Evolutionary conservation across 2,329 filamentous ascomycete species (phyloP).

Genomic region (Macrophomina pseudophaseolina): DNA sequence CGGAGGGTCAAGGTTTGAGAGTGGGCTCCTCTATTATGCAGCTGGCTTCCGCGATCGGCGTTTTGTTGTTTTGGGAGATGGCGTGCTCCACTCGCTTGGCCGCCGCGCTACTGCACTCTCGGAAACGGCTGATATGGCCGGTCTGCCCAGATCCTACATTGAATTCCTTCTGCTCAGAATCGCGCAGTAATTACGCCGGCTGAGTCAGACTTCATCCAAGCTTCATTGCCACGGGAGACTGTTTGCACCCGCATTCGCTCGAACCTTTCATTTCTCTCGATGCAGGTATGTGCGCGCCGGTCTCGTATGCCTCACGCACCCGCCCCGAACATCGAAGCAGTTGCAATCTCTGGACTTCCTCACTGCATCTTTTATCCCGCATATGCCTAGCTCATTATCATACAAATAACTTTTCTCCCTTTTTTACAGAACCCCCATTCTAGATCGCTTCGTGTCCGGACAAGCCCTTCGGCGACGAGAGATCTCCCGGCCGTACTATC

Average conservation of each 20-base stretch:
- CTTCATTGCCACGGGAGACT: no score
- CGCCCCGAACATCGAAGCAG: no score
- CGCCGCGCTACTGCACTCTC: background rate
- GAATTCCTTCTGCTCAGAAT: no score
- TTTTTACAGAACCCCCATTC: background rate
- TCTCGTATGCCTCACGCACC: no score
- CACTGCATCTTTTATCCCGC: background rate
- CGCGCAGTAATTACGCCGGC: no score
- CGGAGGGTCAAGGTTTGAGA: slow-evolving; percentile 9
- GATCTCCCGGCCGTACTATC: background rate
- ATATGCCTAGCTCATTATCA: slow-evolving; percentile 13
- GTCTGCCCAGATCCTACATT: background rate
- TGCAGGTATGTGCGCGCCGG: no score
- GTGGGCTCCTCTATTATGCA: slow-evolving; percentile 15
- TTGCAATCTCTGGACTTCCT: no score
- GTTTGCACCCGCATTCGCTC: no score
- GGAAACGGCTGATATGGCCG: slow-evolving; percentile 2
- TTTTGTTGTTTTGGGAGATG: slow-evolving; percentile 23
- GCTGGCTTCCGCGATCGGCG: slow-evolving; percentile 15
- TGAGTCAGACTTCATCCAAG: no score
- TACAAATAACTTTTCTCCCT: background rate
- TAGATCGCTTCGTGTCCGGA: slow-evolving; percentile 8
- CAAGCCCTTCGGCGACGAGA: background rate
- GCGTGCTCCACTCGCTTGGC: slow-evolving; percentile 17
- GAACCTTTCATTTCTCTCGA: no score